Evolutionary conservation across 129 eudicot genomes (phyloP).

Genomic region (Saposhnikovia divaricata): DNA sequence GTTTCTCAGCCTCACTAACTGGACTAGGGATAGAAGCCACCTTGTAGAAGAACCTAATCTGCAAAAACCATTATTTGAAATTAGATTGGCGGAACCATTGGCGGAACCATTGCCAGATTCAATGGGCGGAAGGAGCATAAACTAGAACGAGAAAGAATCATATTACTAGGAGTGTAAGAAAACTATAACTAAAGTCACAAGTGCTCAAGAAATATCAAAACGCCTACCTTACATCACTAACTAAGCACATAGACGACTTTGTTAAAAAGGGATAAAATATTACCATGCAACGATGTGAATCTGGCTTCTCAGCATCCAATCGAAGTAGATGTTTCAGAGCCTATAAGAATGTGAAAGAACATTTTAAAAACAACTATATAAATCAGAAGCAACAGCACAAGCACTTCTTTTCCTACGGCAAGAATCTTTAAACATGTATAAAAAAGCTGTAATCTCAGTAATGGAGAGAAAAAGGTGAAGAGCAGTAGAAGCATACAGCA

Average conservation of each 20-base stretch:
- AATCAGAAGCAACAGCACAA: not conserved
- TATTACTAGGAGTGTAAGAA: not conserved
- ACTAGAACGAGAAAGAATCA: not conserved
- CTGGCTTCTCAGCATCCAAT: conserved; percentile 71
- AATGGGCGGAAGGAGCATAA: not conserved
- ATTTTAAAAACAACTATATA: not conserved
- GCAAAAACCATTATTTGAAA: conserved; percentile 12
- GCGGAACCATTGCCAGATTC: not conserved
- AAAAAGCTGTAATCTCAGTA: not conserved
- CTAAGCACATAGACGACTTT: not conserved
- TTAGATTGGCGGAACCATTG: not conserved
- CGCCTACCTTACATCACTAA: not conserved
- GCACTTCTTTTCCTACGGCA: not conserved
- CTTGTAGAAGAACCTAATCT: conserved; percentile 77
- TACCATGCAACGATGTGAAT: conserved; percentile 84
- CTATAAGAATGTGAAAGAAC: conserved; percentile 17
- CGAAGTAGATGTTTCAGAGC: conserved; percentile 67
- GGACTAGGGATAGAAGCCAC: conserved; percentile 74
- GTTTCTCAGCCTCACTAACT: conserved; percentile 67
- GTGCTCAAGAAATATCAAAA: not conserved
- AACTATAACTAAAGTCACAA: not conserved
- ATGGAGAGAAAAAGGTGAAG: not conserved
- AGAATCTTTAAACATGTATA: not conserved
- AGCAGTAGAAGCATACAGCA: not conserved
- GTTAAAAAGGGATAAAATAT: not conserved